Conservation (phyloP, 192 early-diverging fungal species). For the Coemansia sp. region DNA sequence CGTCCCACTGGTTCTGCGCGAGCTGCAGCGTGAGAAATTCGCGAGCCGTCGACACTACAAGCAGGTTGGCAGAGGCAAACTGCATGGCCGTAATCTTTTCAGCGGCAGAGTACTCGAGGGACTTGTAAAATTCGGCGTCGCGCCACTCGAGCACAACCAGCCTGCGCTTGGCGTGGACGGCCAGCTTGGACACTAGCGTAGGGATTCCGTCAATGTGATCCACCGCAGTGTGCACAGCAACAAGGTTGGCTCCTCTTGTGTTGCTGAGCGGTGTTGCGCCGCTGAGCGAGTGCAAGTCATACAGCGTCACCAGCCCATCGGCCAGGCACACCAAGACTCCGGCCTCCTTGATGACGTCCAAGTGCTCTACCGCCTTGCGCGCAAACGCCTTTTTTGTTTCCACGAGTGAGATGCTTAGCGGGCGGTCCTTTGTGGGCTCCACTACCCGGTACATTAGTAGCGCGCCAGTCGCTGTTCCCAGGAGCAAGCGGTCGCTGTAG, state of each 20-base stretch:
- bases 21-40: slow-evolving; percentile 55
- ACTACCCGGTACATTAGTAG: slow-evolving; percentile 66
- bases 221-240: slow-evolving; percentile 71
- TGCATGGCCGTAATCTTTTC: slow-evolving; percentile 73
- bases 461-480: slow-evolving; percentile 67
- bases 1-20: slow-evolving; percentile 47
- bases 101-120: slow-evolving; percentile 66
- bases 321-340: slow-evolving; percentile 68
- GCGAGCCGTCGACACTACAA: slow-evolving; percentile 51
- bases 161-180: slow-evolving; percentile 69
- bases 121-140: slow-evolving; percentile 68
- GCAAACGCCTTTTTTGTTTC: slow-evolving; percentile 71
- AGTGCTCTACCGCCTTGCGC: slow-evolving; percentile 66
- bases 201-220: slow-evolving; percentile 67
- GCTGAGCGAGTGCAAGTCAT: slow-evolving; percentile 72
- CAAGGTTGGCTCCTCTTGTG: slow-evolving; percentile 72
- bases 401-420: slow-evolving; percentile 54
- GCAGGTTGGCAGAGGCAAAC: slow-evolving; percentile 69
- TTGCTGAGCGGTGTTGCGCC: slow-evolving; percentile 64
- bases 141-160: slow-evolving; percentile 74
- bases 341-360: slow-evolving; percentile 74
- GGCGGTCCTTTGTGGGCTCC: slow-evolving; percentile 20
- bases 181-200: slow-evolving; percentile 68
- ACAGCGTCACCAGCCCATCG: slow-evolving; percentile 69
- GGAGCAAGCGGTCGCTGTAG: slow-evolving; percentile 66